Evolutionary conservation across 805 yeast genomes (phyloP).

Genomic region (Barnettozyma botsteinii): DNA sequence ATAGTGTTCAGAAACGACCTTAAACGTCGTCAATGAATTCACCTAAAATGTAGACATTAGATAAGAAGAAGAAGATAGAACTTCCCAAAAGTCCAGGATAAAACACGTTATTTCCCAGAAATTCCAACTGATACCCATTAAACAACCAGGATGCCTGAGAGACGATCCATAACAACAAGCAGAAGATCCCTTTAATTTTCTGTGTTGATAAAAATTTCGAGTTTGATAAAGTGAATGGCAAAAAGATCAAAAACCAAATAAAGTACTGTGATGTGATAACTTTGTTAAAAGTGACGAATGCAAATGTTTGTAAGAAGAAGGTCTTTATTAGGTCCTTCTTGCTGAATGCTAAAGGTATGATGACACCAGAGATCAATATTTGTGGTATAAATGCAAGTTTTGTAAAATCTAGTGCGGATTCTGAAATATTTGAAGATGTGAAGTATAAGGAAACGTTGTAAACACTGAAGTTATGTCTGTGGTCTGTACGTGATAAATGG

Average conservation of each 20-base stretch:
- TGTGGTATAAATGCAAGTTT: constrained; percentile 83
- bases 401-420: constrained; percentile 30
- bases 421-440: constrained; percentile 36
- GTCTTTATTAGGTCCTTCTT: constrained; percentile 41
- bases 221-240: constrained; percentile 63
- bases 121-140: constrained; percentile 76
- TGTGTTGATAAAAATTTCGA: constrained; percentile 31
- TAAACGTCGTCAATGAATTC: constrained; percentile 41
- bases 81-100: constrained; percentile 46
- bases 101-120: constrained; percentile 63
- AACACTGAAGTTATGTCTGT: constrained; percentile 89
- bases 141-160: constrained; percentile 76
- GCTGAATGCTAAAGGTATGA: constrained; percentile 45
- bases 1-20: too few species aligned
- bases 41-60: constrained; percentile 57
- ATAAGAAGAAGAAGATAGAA: constrained; percentile 51
- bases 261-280: constrained; percentile 94
- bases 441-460: constrained; percentile 73
- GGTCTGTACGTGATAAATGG: constrained; percentile 81
- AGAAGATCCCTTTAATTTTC: constrained; percentile 34
- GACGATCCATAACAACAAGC: constrained; percentile 54
- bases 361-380: constrained; percentile 47
- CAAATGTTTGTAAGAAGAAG: constrained; percentile 69
- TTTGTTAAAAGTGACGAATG: constrained; percentile 74
- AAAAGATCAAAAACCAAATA: constrained; percentile 83